Conservation (phyloP, 2,329 filamentous ascomycete genomes). For the Fusarium succisae region DNA sequence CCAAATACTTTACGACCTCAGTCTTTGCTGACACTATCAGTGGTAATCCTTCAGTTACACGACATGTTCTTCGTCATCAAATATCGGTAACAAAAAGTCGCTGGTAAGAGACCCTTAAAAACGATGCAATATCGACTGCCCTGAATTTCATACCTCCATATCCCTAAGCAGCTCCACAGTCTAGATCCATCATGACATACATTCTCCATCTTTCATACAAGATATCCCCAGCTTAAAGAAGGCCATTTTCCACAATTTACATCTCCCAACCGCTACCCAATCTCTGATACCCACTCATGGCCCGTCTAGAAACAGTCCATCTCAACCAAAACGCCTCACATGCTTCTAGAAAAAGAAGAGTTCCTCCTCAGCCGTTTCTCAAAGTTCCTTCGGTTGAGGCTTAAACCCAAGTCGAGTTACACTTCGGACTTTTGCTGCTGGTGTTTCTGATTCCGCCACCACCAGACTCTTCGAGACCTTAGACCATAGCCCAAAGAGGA, state of each 20-base stretch:
- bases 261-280: background rate
- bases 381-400: background rate
- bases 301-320: background rate
- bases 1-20: constrained; percentile 5
- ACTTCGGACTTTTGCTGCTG: background rate
- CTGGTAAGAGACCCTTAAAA: background rate
- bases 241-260: constrained; percentile 16
- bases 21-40: background rate
- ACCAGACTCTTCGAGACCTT: constrained; percentile 32
- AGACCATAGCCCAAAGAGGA: constrained; percentile 8
- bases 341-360: constrained; percentile 13
- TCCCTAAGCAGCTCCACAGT: background rate
- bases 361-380: background rate
- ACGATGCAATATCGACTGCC: background rate
- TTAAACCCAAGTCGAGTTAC: constrained; percentile 6
- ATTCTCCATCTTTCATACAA: constrained; percentile 23
- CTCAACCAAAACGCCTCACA: background rate
- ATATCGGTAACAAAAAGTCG: background rate
- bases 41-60: background rate
- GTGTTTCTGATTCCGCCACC: constrained; percentile 17
- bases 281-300: background rate
- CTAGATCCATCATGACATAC: constrained; percentile 12
- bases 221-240: constrained; percentile 6
- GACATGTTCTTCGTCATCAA: background rate
- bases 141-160: background rate